These are phyloP conservation scores for Backusella luteola DNA, from an alignment of 192 early-diverging fungal genomes.

Conservation along the genomic window DNA sequence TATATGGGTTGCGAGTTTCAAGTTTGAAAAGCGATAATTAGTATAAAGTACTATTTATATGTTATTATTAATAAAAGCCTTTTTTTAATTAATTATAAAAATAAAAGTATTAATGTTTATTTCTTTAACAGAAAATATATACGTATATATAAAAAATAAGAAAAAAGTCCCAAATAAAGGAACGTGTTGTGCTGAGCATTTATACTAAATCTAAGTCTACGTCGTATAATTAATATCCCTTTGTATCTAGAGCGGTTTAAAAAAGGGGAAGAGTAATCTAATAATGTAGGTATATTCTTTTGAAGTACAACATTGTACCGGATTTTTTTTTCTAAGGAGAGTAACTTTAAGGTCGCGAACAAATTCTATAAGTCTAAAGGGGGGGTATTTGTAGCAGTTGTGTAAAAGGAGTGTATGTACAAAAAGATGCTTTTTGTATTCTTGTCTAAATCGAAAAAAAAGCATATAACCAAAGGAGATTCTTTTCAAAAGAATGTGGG, in stretches of 20 bases:
- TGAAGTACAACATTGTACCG: background rate
- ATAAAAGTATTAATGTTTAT: background rate
- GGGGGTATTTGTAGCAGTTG: background rate
- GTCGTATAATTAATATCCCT: background rate
- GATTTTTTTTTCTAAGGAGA: background rate
- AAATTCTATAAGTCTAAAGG: background rate
- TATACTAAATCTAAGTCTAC: background rate
- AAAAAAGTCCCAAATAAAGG: too few relatives aligned
- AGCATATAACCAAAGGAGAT: background rate
- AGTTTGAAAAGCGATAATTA: background rate
- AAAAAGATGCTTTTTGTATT: background rate
- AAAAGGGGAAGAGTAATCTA: background rate
- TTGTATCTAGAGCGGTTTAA: background rate
- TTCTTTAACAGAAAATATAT: background rate
- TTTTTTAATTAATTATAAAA: too few relatives aligned
- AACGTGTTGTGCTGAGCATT: background rate
- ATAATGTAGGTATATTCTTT: background rate
- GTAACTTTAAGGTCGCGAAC: conserved; percentile 1
- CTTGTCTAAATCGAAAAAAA: background rate
- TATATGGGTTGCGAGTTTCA: background rate
- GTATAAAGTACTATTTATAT: background rate
- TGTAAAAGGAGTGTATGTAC: background rate
- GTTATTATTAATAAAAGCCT: background rate
- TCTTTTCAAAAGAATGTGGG: background rate
- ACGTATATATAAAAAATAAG: too few relatives aligned